Base-by-base conservation (phyloP, 2,329 filamentous ascomycete species). In the Epichloe glyceriae region DNA sequence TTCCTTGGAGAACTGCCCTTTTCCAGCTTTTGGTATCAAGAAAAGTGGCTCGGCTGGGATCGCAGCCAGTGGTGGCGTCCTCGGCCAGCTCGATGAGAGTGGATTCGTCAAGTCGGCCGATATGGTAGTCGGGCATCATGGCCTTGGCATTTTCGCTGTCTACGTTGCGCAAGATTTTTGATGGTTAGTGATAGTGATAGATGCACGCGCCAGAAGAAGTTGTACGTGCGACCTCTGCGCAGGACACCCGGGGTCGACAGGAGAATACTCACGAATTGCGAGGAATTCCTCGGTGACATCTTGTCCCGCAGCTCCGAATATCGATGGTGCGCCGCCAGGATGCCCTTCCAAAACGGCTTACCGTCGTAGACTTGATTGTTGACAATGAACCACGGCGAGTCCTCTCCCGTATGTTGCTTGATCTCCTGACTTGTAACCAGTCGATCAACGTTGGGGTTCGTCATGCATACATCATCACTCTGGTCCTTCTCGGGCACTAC, bases 301-400 rank as follows among this genome's bases (percentile, higher is more conserved):
- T 59, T 86, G 73, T 0, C 83, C 88, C n/a, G 88, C 89, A 3
- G 84, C 87, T 30, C 83, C 83, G 49, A 85, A 75, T 61, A 96
- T 95, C 60, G 87, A 93, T 55, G 85, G 80, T 3, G 87, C 88
- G 47, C 90, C 90, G 48, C 90, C 90, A 0, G 90, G 90, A 63
- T 96, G 90, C 1, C 75, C 85, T 54, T 88, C 78, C 14, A 96
- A 70, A 93, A 96, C 2, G 70, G 67, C 1, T 86, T 90, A 5
- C 89, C 90, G 60, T 95, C 85, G 59, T 94, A 96, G 0, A 96
- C 88, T 60, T 96, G 82, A 0, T 88, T 86, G 52, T 90, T 83
- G 11, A 96, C 76, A 4, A 95, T 82, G 60, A 96, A 95, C 88
- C 89, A 95, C 1, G 88, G 87, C 30, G 78, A 72, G 0, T 78